Base-by-base conservation (phyloP, 495 filamentous ascomycete genomes). In the Lindgomyces ingoldianus region DNA sequence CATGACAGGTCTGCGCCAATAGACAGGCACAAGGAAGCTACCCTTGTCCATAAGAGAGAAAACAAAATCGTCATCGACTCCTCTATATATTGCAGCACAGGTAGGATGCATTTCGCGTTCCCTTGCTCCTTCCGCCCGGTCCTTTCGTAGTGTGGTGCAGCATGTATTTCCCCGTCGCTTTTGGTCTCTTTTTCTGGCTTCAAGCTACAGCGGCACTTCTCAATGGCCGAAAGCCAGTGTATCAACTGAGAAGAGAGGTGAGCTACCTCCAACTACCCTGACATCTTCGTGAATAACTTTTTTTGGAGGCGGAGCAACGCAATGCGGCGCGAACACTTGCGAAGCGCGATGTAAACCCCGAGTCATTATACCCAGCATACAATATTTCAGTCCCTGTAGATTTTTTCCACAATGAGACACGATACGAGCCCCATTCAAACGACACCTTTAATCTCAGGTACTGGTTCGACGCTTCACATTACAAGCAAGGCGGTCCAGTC, bases 371-470 rank as follows among this genome's bases (percentile, higher is more conserved):
- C 69, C 80, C 84, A 49, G 80, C 74, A 14, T 78, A 86, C 75
- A 86, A 85, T 67, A 73, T 91, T 66, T 81, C 83, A 4, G 84
- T 86, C 1, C 88, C 88, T 21, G 77, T 91, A 33, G 88, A 92
- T 74, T 87, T 91, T 68, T 92, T 90, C 77, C 86, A 85, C 74
- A 88, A 90, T 72, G 83, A 88, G 60, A 80, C 83, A 9, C 72
- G 74, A 46, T 91, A 91, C 69, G 85, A 83, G 69, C 87, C 88
- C n/a, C 87, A 91, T 73, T 79, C 77, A 42, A 71, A 83, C 55
- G 84, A 63, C 26, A 80, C 72, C 1, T 90, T 89, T 68, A 69
- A 80, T 42, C 78, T 88, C 19, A 85, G 87, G 9, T 92, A 91
- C 75, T 91, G 85, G 85, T 87, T 90, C 70, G 87, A 90, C 71